Percentiles rank a stretch among this genome's conserved stretches.
phyloP scores from a whole-genome alignment of 23 red algal species.

The Pyropia haitanensis region DNA sequence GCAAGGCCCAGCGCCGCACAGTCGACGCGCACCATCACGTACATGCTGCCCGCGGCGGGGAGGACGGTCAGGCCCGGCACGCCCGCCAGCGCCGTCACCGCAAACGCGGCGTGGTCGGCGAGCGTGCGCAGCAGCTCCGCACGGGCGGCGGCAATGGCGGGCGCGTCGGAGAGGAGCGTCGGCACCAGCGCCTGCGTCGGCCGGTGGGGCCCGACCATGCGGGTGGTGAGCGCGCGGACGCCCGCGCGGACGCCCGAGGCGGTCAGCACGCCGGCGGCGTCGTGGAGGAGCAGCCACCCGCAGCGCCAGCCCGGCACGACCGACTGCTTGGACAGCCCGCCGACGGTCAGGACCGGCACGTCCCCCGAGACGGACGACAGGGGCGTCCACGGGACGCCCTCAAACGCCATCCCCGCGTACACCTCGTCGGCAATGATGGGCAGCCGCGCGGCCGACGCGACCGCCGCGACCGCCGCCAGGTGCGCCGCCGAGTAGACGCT shows the following conservation, averaged over 20 bases:
- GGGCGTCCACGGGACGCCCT: constrained; percentile 20
- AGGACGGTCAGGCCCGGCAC: constrained; percentile 36
- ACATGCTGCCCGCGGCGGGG: constrained; percentile 79
- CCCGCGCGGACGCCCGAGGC: constrained; percentile 35
- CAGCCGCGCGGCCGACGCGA: constrained; percentile 48
- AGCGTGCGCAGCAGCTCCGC: constrained; percentile 45
- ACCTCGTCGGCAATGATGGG: constrained; percentile 94
- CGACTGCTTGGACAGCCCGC: constrained; percentile 84
- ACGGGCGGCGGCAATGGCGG: constrained; percentile 1
- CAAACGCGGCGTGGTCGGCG: constrained; percentile 47
- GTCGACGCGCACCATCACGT: constrained; percentile 80
- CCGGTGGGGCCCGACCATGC: constrained; percentile 78
- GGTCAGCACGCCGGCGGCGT: constrained; percentile 28
- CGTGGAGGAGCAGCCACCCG: constrained; percentile 90
- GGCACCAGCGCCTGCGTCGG: constrained; percentile 68
- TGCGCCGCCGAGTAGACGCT: constrained; percentile 61
- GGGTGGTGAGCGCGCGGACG: constrained; percentile 62
- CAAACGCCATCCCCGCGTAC: constrained; percentile 94
- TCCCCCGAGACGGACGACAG: constrained; percentile 32
- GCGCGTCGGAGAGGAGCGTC: constrained; percentile 20
- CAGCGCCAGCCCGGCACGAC: constrained; percentile 92
- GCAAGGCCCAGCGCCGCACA: constrained; percentile 19
- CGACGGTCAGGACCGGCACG: constrained; percentile 72
- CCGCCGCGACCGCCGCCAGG: constrained; percentile 37
- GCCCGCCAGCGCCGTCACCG: constrained; percentile 7